These are phyloP conservation scores for Dothidotthia symphoricarpi DNA, from an alignment of 2,329 filamentous ascomycete species.

Conservation along the genomic window DNA sequence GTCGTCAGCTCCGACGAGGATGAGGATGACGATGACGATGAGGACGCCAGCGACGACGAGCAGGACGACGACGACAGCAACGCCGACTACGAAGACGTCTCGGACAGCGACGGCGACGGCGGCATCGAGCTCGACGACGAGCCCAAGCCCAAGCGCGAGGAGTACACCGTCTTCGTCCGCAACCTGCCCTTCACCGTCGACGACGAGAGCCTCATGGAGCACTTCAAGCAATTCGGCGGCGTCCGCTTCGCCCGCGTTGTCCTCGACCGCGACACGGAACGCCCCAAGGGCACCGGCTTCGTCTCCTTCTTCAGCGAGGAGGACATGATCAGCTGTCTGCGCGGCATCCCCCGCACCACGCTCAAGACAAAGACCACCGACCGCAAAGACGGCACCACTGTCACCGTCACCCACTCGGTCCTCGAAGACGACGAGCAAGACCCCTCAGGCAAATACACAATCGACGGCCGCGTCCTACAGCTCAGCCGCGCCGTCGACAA, in stretches of 20 bases:
- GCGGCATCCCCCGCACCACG: slow-evolving; percentile 61
- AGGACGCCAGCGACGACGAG: slow-evolving; percentile 39
- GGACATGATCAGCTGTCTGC: slow-evolving; percentile 75
- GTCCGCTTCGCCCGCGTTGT: slow-evolving; percentile 90
- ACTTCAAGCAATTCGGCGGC: slow-evolving; percentile 86
- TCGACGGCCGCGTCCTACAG: slow-evolving; percentile 84
- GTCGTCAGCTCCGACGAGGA: slow-evolving; percentile 42
- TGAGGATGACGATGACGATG: slow-evolving; percentile 45
- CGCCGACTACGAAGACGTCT: slow-evolving; percentile 39
- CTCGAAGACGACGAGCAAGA: slow-evolving; percentile 84
- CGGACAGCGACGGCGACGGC: slow-evolving; percentile 45
- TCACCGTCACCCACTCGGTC: slow-evolving; percentile 62
- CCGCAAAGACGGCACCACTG: slow-evolving; percentile 37
- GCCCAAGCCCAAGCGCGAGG: slow-evolving; percentile 55
- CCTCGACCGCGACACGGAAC: slow-evolving; percentile 78
- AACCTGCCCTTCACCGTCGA: slow-evolving; percentile 89
- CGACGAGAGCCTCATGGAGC: slow-evolving; percentile 77
- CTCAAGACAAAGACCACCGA: slow-evolving; percentile 39
- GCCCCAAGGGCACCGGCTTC: slow-evolving; percentile 88
- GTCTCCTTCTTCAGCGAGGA: slow-evolving; percentile 82
- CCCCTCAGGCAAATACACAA: slow-evolving; percentile 78
- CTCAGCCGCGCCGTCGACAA: slow-evolving; percentile 83
- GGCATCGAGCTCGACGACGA: slow-evolving; percentile 26
- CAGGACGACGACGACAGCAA: slow-evolving; percentile 44
- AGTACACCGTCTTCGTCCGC: slow-evolving; percentile 82